Evolutionary conservation across 2,329 filamentous ascomycete species (phyloP), one percentile per base, ranked within the genome.

Genomic region (Penicillium sp.): DNA sequence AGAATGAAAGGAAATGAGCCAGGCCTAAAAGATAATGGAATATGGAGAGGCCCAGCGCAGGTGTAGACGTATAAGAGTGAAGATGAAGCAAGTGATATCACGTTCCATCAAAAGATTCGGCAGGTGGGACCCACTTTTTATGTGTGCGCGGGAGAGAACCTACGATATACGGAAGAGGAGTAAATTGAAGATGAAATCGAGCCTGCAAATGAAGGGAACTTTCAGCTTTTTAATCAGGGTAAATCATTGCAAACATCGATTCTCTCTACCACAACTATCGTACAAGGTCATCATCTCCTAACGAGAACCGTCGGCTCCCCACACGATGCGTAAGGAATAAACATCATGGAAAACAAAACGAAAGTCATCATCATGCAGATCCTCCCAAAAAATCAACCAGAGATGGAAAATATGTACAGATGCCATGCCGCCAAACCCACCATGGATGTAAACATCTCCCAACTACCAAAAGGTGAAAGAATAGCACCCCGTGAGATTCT

Each of bases 391-490:
- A 33, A 53, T 51, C 37, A 46, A 58, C 50, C 46, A 53, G 42
- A 50, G 54, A 56, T 50, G 51, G 51, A 58, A 55, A 49, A 47
- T 61, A 61, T 61, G 50, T 61, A 60, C 56, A 59, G 50, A 49
- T 50, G 49, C 54, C 57, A 55, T 47, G 42, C 47, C 46, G 31
- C 38, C 20, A 25, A 12, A n/a, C 29, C 40, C 39, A 45, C 40
- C 49, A 52, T 49, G 47, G 38, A 46, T 48, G 46, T 46, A 48
- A 50, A 44, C 46, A 52, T 50, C 47, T 50, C 23, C 50, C 32
- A 40, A 42, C 41, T 40, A 47, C 27, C 46, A 23, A 48, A 29
- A 45, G 42, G 33, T 27, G 46, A 52, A 37, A 47, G 42, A 44
- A 52, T 47, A 49, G 41, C 32, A 48, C 32, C 44, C 32, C 40